These are phyloP conservation scores for Diospyros kaki DNA, from an alignment of 148 eudicot species.

Conservation along the genomic window DNA sequence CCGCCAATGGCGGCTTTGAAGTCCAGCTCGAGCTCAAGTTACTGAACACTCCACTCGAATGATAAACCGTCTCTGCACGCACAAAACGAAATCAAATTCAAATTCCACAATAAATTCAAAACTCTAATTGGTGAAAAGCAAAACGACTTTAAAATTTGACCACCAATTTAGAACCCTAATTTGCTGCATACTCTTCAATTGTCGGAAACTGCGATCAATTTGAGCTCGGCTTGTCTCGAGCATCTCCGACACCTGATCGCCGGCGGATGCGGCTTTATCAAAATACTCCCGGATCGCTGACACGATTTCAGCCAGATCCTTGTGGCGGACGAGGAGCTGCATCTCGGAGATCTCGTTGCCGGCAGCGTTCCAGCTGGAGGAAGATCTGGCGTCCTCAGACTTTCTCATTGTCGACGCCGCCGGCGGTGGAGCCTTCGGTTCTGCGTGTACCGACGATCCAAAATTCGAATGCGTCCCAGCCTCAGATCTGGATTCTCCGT, in stretches of 20 bases:
- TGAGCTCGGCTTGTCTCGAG: conserved; percentile 79
- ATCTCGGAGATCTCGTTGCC: conserved; percentile 41
- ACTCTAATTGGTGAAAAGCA: neutral
- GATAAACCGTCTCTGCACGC: conserved; percentile 85
- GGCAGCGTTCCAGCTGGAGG: conserved; percentile 56
- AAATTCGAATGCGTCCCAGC: conserved; percentile 42
- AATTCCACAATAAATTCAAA: neutral
- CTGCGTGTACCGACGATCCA: conserved; percentile 46
- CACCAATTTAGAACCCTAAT: conserved; percentile 36
- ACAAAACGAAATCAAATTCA: conserved; percentile 7
- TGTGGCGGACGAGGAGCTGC: conserved; percentile 69
- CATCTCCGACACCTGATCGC: conserved; percentile 82
- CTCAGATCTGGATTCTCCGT: conserved; percentile 78
- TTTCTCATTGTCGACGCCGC: conserved; percentile 20
- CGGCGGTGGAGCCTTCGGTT: conserved; percentile 14
- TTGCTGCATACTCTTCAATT: conserved; percentile 47
- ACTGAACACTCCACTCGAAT: conserved; percentile 89
- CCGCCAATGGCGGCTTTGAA: conserved; percentile 92
- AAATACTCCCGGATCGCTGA: conserved; percentile 61
- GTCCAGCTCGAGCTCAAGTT: conserved; percentile 95
- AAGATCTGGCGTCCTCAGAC: conserved; percentile 37
- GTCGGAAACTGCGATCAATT: conserved; percentile 74
- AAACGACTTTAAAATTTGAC: neutral
- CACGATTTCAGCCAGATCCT: conserved; percentile 69
- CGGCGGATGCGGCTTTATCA: conserved; percentile 69